Base-by-base conservation (phyloP, 2,329 filamentous ascomycete species). In the Colletotrichum camelliae region DNA sequence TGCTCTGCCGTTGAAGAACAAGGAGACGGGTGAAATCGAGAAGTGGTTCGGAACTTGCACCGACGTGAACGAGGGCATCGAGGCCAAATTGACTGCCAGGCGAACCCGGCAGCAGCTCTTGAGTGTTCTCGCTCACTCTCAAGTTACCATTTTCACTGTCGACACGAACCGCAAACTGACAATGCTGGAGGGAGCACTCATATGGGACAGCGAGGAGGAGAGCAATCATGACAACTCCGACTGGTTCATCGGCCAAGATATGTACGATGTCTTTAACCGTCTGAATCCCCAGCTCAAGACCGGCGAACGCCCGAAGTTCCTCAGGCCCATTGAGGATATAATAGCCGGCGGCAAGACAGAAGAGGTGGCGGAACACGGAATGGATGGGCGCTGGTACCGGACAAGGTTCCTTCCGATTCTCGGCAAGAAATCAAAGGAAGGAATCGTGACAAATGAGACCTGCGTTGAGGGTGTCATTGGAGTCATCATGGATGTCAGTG, bases 21-120 rank as follows among this genome's bases (percentile, higher is more conserved):
- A 89, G 77, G 89, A 93, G 60, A 91, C 90, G 0, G 93, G 93
- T 3, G 86, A 89, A 64, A 95, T 96, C 65, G 88, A 94, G 74
- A 95, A 94, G 81, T 96, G 94, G 94, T 95, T 94, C 79, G 94
- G 94, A 85, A 95, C 94, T 1, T 95, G 93, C 80, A 96, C 94
- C 15, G 94, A 96, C 77, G 94, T 96, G 21, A 93, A 96, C 80
- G 94, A 96, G 77, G 88, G 92, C 58, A 93, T 96, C 4, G 89
- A 94, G 80, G 90, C 93, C 16, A 92, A 93, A 75, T 88, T 93
- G 76, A 89, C 89, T 65, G 93, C 93, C 18, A 92, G 91, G 76
- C 89, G 91, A 73, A 93, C 90, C 21, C 89, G 92, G n/a, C 91
- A 93, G 79, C 93, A 95, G 80, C 87, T 96, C 1, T 87, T 93